phyloP scores from a whole-genome alignment of 495 filamentous ascomycete genomes.

The Neurospora discreta region DNA sequence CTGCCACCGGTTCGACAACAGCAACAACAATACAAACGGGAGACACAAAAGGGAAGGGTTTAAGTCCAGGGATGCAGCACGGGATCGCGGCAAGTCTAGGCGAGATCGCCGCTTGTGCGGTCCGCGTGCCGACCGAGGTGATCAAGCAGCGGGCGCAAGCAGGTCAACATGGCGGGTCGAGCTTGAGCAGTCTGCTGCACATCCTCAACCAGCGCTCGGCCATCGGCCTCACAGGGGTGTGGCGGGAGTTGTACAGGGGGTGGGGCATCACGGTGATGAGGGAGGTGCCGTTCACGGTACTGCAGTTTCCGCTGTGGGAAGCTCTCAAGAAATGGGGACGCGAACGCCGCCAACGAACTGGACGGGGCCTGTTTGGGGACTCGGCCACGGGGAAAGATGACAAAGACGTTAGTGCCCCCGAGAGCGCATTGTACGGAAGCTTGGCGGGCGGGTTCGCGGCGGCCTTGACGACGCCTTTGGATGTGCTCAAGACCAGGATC shows the following conservation, averaged over 20 bases:
- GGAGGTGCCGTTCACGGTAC: constrained; percentile 92
- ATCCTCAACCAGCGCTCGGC: constrained; percentile 48
- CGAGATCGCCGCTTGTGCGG: constrained; percentile 84
- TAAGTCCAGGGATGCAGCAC: constrained; percentile 44
- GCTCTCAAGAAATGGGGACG: constrained; percentile 57
- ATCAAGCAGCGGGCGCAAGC: constrained; percentile 95
- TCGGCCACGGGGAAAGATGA: constrained; percentile 26
- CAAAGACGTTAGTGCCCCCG: constrained; percentile 51
- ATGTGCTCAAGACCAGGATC: constrained; percentile 92
- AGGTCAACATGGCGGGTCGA: constrained; percentile 46
- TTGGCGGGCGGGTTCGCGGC: constrained; percentile 78
- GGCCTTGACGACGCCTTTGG: constrained; percentile 80
- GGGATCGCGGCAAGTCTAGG: constrained; percentile 67
- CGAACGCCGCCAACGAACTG: constrained; percentile 22
- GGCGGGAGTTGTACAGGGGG: constrained; percentile 79
- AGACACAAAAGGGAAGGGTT: neutral
- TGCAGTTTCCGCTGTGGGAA: constrained; percentile 98
- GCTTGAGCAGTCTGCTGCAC: constrained; percentile 45
- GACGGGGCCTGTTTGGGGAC: constrained; percentile 39
- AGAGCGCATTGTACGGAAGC: constrained; percentile 80
- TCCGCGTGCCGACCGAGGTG: constrained; percentile 91
- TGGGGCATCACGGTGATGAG: constrained; percentile 85
- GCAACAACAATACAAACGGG: neutral
- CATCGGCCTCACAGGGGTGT: constrained; percentile 45
- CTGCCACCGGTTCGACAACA: neutral